Percentiles rank a stretch among this genome's conserved stretches.
phyloP scores from a whole-genome alignment of 1,284 basidiomycete species.

The Marasmius sp. region DNA sequence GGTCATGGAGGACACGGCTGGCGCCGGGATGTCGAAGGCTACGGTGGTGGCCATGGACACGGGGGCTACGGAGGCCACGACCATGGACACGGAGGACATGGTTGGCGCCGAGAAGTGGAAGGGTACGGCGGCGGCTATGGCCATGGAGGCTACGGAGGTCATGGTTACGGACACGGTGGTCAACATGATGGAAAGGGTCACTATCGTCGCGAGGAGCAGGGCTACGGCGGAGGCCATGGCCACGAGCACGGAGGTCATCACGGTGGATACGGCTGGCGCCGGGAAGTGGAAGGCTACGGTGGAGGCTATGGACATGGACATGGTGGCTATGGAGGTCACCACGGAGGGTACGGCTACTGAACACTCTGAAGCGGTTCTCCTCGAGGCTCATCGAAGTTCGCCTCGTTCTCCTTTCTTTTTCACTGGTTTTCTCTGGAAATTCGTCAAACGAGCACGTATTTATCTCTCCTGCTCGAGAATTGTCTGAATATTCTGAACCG shows the following conservation, averaged over 20 bases:
- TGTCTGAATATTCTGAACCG: too few relatives aligned
- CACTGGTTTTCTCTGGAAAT: too few relatives aligned
- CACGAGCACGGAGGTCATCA: too few relatives aligned
- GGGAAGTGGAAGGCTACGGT: too few relatives aligned
- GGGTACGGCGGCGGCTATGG: background rate
- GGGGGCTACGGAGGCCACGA: background rate
- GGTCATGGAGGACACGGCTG: background rate
- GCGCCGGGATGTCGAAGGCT: background rate
- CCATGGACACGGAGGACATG: background rate
- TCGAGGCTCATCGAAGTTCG: too few relatives aligned
- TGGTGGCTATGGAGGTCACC: background rate
- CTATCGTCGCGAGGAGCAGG: background rate
- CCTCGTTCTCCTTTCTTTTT: too few relatives aligned
- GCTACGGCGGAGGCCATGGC: background rate
- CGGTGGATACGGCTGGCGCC: too few relatives aligned
- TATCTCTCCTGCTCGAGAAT: too few relatives aligned
- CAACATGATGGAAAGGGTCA: background rate
- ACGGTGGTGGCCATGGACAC: background rate
- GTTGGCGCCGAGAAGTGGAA: too few relatives aligned
- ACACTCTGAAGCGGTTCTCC: too few relatives aligned
- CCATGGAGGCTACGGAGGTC: background rate
- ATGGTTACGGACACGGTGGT: background rate
- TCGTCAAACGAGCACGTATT: too few relatives aligned
- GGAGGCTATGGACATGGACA: background rate
- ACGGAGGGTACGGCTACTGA: background rate